Evolutionary conservation across 805 yeast species (phyloP).

Genomic region (Metschnikowia lunata): DNA sequence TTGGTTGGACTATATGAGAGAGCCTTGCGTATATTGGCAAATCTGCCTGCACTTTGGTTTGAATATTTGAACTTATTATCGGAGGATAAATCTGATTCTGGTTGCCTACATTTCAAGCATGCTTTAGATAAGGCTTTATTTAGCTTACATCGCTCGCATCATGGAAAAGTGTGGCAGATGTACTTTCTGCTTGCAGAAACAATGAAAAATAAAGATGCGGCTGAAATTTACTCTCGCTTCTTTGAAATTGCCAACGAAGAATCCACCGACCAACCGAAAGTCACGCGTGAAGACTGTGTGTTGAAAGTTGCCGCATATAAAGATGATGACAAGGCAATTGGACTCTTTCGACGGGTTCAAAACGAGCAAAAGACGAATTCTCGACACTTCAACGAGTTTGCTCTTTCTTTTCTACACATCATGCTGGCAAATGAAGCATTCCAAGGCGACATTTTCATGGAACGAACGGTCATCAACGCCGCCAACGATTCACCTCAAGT

Average conservation of each 20-base stretch:
- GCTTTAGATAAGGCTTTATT: slow-evolving; percentile 49
- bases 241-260: slow-evolving; percentile 11
- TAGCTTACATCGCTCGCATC: slow-evolving; percentile 48
- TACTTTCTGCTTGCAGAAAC: slow-evolving; percentile 53
- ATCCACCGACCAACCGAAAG: neutral
- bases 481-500: slow-evolving; percentile 53
- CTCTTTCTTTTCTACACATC: slow-evolving; percentile 5
- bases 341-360: slow-evolving; percentile 22
- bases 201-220: slow-evolving; percentile 38
- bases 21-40: slow-evolving; percentile 7
- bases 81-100: neutral
- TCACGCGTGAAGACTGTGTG: slow-evolving; percentile 11
- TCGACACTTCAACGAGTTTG: slow-evolving; percentile 3
- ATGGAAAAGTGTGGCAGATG: slow-evolving; percentile 37
- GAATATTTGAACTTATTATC: slow-evolving; percentile 7
- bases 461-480: slow-evolving; percentile 9
- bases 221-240: slow-evolving; percentile 28
- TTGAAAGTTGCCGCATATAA: slow-evolving; percentile 29
- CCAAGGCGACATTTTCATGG: slow-evolving; percentile 4
- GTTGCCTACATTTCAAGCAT: neutral
- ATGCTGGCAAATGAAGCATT: slow-evolving; percentile 1
- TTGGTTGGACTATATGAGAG: slow-evolving; percentile 4
- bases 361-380: neutral
- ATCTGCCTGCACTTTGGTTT: slow-evolving; percentile 13
- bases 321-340: slow-evolving; percentile 21